These are phyloP conservation scores for Fomitopsis pulvina DNA, from an alignment of 768 basidiomycete genomes.

Conservation along the genomic window DNA sequence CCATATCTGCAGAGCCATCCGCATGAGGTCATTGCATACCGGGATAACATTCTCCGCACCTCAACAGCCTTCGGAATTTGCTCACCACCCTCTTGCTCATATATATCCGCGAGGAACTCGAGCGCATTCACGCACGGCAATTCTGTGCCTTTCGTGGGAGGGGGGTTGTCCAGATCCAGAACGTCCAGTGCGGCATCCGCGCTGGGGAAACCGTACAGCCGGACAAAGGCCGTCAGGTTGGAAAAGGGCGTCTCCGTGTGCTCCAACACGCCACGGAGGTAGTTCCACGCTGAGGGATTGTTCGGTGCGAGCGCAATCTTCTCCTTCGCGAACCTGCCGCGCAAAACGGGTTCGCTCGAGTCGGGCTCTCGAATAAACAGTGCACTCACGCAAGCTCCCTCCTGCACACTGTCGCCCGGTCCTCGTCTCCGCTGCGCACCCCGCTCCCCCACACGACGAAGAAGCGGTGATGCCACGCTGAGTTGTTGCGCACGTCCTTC, in stretches of 20 bases:
- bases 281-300: conserved; percentile 96
- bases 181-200: conserved; percentile 31
- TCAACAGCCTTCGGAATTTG: conserved; percentile 32
- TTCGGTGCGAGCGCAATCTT: conserved; percentile 84
- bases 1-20: conserved; percentile 48
- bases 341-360: background rate
- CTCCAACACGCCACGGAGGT: conserved; percentile 80
- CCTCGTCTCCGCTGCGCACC: conserved; percentile 52
- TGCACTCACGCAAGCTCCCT: conserved; percentile 69
- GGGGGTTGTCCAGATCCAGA: conserved; percentile 68
- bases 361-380: background rate
- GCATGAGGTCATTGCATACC: background rate
- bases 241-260: conserved; percentile 53
- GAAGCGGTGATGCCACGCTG: conserved; percentile 95
- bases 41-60: conserved; percentile 14
- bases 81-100: conserved; percentile 51
- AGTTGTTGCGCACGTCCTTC: conserved; percentile 88
- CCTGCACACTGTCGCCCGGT: conserved; percentile 50
- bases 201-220: conserved; percentile 47
- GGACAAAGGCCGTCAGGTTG: conserved; percentile 49
- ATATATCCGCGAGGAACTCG: conserved; percentile 80
- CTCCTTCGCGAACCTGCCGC: conserved; percentile 72
- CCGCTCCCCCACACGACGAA: conserved; percentile 77
- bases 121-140: conserved; percentile 75
- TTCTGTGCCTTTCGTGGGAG: conserved; percentile 55